A percentile compares a stretch with the other conserved stretches of the same genome.
Evolutionary conservation across 2,329 filamentous ascomycete species (phyloP).

Genomic region (Trichophyton simii): DNA sequence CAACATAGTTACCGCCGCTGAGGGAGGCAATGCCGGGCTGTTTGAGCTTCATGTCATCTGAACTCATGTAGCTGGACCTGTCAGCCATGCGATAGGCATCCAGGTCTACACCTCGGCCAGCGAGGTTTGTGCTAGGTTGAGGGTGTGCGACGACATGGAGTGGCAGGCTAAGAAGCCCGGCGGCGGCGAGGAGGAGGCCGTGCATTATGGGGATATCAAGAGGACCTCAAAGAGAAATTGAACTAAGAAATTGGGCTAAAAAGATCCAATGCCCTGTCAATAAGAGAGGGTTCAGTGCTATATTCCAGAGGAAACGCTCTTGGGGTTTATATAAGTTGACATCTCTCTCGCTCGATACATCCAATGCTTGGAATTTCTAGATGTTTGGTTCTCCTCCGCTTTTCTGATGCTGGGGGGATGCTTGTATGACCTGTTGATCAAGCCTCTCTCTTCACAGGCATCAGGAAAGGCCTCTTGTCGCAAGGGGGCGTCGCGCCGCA

Average conservation of each 20-base stretch:
- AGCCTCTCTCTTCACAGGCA: not conserved
- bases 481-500: not conserved
- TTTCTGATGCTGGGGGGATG: not conserved
- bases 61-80: conserved; percentile 6
- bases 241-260: not conserved
- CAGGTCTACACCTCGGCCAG: conserved; percentile 7
- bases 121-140: conserved; percentile 1
- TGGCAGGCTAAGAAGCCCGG: conserved; percentile 11
- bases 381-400: not conserved
- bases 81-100: conserved; percentile 7
- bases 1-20: conserved; percentile 8
- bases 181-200: conserved; percentile 10
- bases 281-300: not conserved
- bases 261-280: not conserved
- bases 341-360: not conserved
- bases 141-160: conserved; percentile 9
- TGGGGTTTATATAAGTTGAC: not conserved
- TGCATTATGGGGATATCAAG: conserved; percentile 8
- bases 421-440: not conserved
- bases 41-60: not conserved
- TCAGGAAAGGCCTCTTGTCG: not conserved
- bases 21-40: not conserved
- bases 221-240: not conserved
- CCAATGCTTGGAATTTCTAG: not conserved
- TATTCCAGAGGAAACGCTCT: not conserved